Evolutionary conservation across 176 grass and related monocot species (phyloP).

Genomic region (Ananas comosus): DNA sequence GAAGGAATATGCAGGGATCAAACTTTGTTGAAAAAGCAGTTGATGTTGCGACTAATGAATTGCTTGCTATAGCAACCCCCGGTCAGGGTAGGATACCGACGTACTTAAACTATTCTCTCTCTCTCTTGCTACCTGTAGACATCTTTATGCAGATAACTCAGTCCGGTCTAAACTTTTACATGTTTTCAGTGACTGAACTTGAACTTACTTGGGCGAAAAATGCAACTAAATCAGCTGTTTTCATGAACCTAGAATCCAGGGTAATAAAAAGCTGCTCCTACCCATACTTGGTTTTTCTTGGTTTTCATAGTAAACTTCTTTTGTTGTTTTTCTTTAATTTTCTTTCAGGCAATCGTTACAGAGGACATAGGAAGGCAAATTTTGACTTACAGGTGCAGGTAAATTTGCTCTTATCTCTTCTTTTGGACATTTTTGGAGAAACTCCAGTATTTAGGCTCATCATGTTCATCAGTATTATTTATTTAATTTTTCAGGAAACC

Average conservation of each 20-base stretch:
- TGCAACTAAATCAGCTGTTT: conserved; percentile 53
- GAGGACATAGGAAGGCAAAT: conserved; percentile 91
- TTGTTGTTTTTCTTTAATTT: conserved; percentile 10
- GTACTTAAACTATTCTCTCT: background rate
- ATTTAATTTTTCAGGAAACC: conserved; percentile 38
- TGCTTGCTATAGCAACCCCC: conserved; percentile 74
- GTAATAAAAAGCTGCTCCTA: conserved; percentile 24
- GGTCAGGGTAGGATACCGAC: conserved; percentile 45
- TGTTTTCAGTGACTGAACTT: conserved; percentile 51
- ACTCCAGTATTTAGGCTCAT: background rate
- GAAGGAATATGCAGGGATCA: conserved; percentile 36
- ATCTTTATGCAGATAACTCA: background rate
- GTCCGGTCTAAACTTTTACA: conserved; percentile 2
- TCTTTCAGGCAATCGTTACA: conserved; percentile 45
- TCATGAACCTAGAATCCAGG: conserved; percentile 84
- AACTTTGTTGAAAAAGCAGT: conserved; percentile 64
- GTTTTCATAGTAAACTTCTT: background rate
- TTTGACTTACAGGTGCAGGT: conserved; percentile 70
- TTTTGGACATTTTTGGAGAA: conserved; percentile 2
- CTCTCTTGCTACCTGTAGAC: background rate
- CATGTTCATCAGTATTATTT: background rate
- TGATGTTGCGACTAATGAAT: conserved; percentile 44
- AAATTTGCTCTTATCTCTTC: conserved; percentile 18
- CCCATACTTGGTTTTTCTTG: background rate
- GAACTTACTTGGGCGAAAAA: conserved; percentile 72